A percentile compares a stretch with the other conserved stretches of the same genome.
These are phyloP conservation scores for Gamarada debralockiae DNA, from an alignment of 495 filamentous ascomycete species.

Conservation along the genomic window DNA sequence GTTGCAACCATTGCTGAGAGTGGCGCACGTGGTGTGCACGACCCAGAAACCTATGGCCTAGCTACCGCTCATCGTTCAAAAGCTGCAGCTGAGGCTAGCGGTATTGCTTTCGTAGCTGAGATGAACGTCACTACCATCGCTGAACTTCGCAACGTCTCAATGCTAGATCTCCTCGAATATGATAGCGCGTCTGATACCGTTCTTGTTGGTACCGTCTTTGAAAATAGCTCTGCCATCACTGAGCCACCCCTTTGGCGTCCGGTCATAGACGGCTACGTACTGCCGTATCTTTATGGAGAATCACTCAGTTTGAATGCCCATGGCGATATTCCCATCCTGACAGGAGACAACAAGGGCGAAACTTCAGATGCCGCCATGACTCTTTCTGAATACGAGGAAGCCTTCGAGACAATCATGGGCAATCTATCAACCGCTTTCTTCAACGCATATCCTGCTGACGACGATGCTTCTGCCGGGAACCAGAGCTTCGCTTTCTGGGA, in stretches of 20 bases:
- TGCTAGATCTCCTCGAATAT: background rate
- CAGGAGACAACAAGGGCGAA: background rate
- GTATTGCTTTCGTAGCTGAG: background rate
- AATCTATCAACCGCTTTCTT: constrained; percentile 5
- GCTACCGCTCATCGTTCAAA: background rate
- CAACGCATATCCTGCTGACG: background rate
- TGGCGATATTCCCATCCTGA: constrained; percentile 3
- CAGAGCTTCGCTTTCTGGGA: background rate
- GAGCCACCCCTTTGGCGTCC: constrained; percentile 1
- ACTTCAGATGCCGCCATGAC: background rate
- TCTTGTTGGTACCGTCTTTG: background rate
- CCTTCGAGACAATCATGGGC: constrained; percentile 1
- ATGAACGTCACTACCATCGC: constrained; percentile 2
- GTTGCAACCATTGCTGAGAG: constrained; percentile 1
- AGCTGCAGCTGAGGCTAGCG: background rate
- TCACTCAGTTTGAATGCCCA: background rate
- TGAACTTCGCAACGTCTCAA: constrained; percentile 4
- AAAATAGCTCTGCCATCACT: background rate
- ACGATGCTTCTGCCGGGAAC: background rate
- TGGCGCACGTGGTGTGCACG: background rate
- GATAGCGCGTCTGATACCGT: background rate
- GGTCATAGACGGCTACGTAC: constrained; percentile 3
- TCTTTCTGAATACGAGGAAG: background rate
- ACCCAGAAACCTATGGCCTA: constrained; percentile 1
- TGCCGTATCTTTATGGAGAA: background rate